These are phyloP conservation scores for Leccinum angustisporum DNA, from an alignment of 1,284 basidiomycete genomes.

Conservation along the genomic window DNA sequence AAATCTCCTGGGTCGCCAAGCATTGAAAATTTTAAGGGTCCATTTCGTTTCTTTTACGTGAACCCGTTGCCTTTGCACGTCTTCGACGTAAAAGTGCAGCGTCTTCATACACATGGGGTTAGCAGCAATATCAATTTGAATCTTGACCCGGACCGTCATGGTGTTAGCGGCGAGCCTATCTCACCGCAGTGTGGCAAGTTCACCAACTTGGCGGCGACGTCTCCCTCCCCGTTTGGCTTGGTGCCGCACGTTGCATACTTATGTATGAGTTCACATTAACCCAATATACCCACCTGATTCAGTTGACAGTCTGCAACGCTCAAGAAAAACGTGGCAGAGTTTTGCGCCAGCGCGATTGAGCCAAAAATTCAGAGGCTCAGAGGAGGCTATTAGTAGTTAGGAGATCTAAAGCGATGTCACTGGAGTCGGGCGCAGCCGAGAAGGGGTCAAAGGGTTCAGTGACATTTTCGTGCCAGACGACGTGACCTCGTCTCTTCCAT, in stretches of 20 bases:
- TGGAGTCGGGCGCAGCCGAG: background rate
- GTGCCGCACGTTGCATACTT: background rate
- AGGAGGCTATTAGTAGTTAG: background rate
- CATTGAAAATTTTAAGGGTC: background rate
- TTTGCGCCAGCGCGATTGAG: background rate
- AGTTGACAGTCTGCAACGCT: background rate
- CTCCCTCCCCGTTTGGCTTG: background rate
- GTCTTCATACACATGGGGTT: background rate
- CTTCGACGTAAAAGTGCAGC: background rate
- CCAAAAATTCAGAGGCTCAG: background rate
- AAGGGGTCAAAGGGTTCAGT: background rate
- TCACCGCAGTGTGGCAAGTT: background rate
- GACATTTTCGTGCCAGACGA: background rate
- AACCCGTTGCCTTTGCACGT: background rate
- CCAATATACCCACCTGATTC: background rate
- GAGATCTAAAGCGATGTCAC: background rate
- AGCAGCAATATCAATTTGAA: background rate
- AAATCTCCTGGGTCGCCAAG: background rate
- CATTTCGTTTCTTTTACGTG: background rate
- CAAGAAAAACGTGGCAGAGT: background rate
- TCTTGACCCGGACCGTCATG: background rate
- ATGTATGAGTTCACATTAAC: background rate
- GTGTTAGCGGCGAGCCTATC: background rate
- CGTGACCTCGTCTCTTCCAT: constrained; percentile 3
- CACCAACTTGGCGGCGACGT: background rate